A percentile compares a stretch with the other conserved stretches of the same genome.
These are phyloP conservation scores for Anisodus tanguticus DNA, from an alignment of 257 asterid species.

Conservation along the genomic window DNA sequence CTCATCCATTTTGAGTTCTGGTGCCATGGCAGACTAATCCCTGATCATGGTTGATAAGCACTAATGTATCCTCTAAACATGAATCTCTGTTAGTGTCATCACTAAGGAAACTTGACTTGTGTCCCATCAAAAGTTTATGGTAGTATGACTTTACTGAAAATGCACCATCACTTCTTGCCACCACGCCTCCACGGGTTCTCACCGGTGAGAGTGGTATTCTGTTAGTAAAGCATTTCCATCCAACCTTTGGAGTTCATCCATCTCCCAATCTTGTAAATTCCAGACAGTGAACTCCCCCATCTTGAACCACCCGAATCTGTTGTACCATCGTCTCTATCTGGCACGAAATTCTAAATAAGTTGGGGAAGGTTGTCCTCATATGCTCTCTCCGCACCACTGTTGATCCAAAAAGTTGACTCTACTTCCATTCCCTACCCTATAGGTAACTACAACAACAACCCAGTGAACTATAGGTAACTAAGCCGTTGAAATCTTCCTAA, in stretches of 20 bases:
- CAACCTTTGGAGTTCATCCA: neutral
- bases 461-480: neutral
- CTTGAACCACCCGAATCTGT: neutral
- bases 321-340: neutral
- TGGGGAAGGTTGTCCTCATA: neutral
- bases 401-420: neutral
- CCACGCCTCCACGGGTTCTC: neutral
- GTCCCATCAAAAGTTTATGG: neutral
- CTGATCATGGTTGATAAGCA: neutral
- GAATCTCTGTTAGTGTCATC: neutral
- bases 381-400: neutral
- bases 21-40: neutral
- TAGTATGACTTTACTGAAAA: neutral
- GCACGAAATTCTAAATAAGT: neutral
- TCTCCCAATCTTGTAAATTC: slow-evolving; percentile 21
- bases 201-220: neutral
- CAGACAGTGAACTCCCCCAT: neutral
- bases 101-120: neutral
- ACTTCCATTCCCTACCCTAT: slow-evolving; percentile 1
- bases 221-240: neutral
- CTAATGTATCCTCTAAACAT: neutral
- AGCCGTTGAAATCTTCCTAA: neutral
- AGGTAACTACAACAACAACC: neutral
- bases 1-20: slow-evolving; percentile 2
- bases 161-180: slow-evolving; percentile 12